phyloP scores from a whole-genome alignment of 2,329 filamentous ascomycete genomes.

The Phymatotrichopsis omnivora region DNA sequence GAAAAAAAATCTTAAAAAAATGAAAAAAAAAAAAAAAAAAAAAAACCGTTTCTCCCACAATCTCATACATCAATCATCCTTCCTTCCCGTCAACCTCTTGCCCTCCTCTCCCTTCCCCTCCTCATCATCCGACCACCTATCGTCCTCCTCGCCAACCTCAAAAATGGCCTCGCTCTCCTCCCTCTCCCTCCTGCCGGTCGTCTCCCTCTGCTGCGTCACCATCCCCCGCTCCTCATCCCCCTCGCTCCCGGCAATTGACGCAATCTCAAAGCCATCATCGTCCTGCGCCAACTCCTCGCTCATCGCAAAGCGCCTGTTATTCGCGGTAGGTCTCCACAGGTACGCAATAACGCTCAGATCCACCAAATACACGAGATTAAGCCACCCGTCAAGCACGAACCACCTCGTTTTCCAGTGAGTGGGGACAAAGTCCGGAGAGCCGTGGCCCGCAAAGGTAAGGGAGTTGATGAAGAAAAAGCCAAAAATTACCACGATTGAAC shows the following conservation, averaged over 20 bases:
- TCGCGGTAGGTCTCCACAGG: constrained; percentile 89
- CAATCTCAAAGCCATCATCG: constrained; percentile 95
- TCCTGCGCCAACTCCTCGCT: constrained; percentile 98
- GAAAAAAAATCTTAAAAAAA: background rate
- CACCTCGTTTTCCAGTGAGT: constrained; percentile 95
- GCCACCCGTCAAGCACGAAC: constrained; percentile 96
- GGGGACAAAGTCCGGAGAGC: constrained; percentile 81
- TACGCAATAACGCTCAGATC: constrained; percentile 92
- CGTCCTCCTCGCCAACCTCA: constrained; percentile 76
- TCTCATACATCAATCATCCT: constrained; percentile 11
- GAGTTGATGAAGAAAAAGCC: constrained; percentile 97
- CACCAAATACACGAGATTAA: constrained; percentile 90
- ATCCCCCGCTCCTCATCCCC: constrained; percentile 49
- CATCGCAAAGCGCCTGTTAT: constrained; percentile 97
- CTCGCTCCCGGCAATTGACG: constrained; percentile 69
- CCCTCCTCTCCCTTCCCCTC: constrained; percentile 35
- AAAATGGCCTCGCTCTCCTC: constrained; percentile 92
- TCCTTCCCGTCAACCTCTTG: constrained; percentile 21
- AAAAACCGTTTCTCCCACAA: constrained; percentile 8
- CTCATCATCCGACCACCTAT: constrained; percentile 72
- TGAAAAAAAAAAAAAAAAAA: constrained; percentile 7
- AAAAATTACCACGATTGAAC: constrained; percentile 90
- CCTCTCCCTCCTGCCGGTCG: constrained; percentile 46
- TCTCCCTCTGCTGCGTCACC: constrained; percentile 35
- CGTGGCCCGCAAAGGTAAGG: constrained; percentile 79